Evolutionary conservation across 331 rosid genomes (phyloP), one percentile per base, ranked within the genome.

Genomic region (Ulmus americana): DNA sequence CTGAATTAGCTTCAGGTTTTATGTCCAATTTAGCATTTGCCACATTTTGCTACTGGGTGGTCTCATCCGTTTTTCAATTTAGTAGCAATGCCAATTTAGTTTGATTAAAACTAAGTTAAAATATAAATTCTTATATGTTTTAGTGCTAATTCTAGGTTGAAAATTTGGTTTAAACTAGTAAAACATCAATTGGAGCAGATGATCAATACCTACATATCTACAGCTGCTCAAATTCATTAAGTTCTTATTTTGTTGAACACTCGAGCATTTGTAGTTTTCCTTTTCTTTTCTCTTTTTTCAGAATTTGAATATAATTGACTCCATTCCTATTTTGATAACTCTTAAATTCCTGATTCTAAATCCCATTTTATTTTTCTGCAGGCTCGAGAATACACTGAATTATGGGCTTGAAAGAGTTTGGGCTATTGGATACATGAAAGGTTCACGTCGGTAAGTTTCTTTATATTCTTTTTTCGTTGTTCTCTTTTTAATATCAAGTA

Each of bases 341-440:
- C 10, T 65, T 22, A 43, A 61, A 45, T 52, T 64, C 15, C 38
- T 39, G 18, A 44, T 12, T 18, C 49, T 65, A 3, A 14, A 68
- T 66, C 3, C 47, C 15, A 40, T 73, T 49, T 64, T 53, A 65
- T 76, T 28, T 40, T 48, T 44, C 71, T 72, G 47, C 96, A 94
- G 99, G 95, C 99, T 94, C 54, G 99, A 94, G 83, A 94, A 87
- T 81, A 94, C 99, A 45, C 75, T 94, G 77, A 94, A 94, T 69
- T 94, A 94, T 73, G 96, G 97, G 57, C 96, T 94, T 63, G 99
- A 94, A 83, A 88, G 99, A 82, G 99, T 94, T 76, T 94, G 99
- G 99, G 95, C 99, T 51, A 76, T 94, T 82, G 99, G 99, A 85
- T 94, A 94, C 81, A 71, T 94, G 83, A 94, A 85, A 82, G 76